phyloP scores from a whole-genome alignment of 108 stramenopile genomes.

The Skeletonema marinoi region DNA sequence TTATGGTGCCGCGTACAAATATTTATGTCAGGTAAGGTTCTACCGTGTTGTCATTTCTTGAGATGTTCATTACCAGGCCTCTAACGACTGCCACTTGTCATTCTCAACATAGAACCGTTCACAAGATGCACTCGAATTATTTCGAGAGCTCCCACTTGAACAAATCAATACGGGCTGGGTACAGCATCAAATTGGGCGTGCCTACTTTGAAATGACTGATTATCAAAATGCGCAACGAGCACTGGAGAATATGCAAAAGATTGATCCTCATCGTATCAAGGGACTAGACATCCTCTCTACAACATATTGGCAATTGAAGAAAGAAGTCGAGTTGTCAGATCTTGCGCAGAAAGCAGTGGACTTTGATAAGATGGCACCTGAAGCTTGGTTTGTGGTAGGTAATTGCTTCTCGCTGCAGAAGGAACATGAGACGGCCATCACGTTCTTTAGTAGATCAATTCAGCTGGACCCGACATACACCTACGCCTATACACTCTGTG shows the following conservation, averaged over 20 bases:
- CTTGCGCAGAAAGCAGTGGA: constrained; percentile 90
- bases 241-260: constrained; percentile 82
- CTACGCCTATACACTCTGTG: constrained; percentile 95
- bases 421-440: constrained; percentile 95
- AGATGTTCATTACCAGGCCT: not conserved
- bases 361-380: constrained; percentile 85
- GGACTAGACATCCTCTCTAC: constrained; percentile 94
- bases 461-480: constrained; percentile 91
- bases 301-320: constrained; percentile 94
- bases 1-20: constrained; percentile 66
- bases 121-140: constrained; percentile 78
- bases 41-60: not conserved
- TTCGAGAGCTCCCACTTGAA: constrained; percentile 67
- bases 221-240: constrained; percentile 84
- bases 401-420: constrained; percentile 98
- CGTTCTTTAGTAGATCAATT: constrained; percentile 91
- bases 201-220: constrained; percentile 95
- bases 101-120: constrained; percentile 58
- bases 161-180: constrained; percentile 95
- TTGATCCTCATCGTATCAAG: constrained; percentile 91
- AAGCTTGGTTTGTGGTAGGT: constrained; percentile 96
- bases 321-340: constrained; percentile 94
- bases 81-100: not conserved
- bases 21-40: constrained; percentile 60
- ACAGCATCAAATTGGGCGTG: constrained; percentile 89